A percentile compares a stretch with the other conserved stretches of the same genome.
Evolutionary conservation across 768 basidiomycete species (phyloP).

Genomic region (Erythrobasidium yunnanense): DNA sequence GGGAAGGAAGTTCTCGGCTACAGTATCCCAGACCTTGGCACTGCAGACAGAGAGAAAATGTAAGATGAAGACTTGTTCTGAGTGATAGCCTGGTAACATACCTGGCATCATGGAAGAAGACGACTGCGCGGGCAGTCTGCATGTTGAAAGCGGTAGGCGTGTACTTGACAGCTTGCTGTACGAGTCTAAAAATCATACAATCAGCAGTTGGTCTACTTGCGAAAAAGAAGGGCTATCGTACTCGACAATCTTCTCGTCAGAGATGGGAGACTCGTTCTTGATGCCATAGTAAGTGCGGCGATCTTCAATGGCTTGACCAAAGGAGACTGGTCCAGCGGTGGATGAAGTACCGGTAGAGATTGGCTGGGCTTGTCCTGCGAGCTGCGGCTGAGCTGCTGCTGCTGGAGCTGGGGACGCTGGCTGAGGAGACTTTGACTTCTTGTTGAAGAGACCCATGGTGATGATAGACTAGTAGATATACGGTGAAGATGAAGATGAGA

Average conservation of each 20-base stretch:
- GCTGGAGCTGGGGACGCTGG: no score
- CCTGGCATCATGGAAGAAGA: slow-evolving; percentile 7
- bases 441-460: no score
- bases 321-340: neutral
- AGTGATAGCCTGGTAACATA: no score
- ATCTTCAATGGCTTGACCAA: neutral
- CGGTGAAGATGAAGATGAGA: no score
- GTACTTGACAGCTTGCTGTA: neutral
- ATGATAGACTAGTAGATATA: no score
- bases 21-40: neutral
- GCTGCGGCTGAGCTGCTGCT: no score
- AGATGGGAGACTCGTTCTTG: neutral
- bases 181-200: neutral
- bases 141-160: neutral
- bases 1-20: neutral
- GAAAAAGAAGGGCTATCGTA: neutral
- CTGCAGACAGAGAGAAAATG: no score
- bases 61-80: no score
- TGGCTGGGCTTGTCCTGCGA: no score
- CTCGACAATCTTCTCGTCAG: neutral
- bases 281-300: neutral
- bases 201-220: neutral
- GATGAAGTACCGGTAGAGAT: no score
- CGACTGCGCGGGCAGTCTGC: neutral
- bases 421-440: no score